Evolutionary conservation across 305 asterid genomes (phyloP), one percentile per base, ranked within the genome.

Genomic region (Fraxinus albicans): DNA sequence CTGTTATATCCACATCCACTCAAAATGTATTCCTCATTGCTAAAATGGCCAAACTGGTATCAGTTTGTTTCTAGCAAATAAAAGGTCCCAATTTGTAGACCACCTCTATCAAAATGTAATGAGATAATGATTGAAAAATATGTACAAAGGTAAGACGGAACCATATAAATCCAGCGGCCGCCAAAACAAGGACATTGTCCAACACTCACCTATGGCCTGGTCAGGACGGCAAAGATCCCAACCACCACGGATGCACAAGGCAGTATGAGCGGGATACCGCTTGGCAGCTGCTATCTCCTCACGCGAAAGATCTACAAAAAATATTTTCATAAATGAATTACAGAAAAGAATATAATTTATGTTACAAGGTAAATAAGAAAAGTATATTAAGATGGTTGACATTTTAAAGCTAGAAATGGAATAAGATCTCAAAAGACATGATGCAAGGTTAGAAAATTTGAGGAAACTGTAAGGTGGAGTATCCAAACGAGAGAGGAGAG

Each of bases 201-300:
- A 19, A 81, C 74, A 83, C 93, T 87, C 90, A 94, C 99, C 99
- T 8, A 74, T 85, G 79, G 99, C 97, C 85, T 88, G 98, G 36
- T 97, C 98, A 23, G 99, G 94, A 84, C 94, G 96, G 88, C 99
- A 93, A 74, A 95, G 86, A 80, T 95, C 99, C 99, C 99, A 97
- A 78, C 99, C 99, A 77, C 92, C 92, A 83, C 96, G 90, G 84
- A 97, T 89, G 90, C 99, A 97, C 88, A 97, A 86, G 34, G 98
- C 94, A 73, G 97, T 90, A 38, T 93, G 98, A 72, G 96, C 88
- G 80, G 99, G 99, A 94, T 95, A 97, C 84, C 94, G 95, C 86
- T 91, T 95, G 88, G 99, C 92, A 83, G 92, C 84, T 75, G 93
- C 84, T 81, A 91, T 89, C 87, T 92, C 98, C 80, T 94, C 98